These are phyloP conservation scores for Ustilaginoidea virens DNA, from an alignment of 2,329 filamentous ascomycete species.

Conservation along the genomic window DNA sequence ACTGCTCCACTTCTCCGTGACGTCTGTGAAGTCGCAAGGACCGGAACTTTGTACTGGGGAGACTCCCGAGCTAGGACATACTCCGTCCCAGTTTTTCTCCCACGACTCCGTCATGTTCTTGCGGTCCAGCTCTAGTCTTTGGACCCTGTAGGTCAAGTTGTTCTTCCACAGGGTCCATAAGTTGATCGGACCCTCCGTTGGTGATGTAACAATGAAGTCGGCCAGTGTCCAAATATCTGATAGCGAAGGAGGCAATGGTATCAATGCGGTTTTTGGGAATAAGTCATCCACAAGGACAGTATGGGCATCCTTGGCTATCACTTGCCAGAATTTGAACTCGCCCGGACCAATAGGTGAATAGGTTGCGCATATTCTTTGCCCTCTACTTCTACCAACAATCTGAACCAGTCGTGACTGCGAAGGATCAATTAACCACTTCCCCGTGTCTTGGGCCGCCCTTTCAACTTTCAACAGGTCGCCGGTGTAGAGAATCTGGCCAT, in stretches of 20 bases:
- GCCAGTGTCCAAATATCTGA: conserved; percentile 68
- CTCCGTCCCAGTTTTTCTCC: conserved; percentile 53
- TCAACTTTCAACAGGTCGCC: conserved; percentile 62
- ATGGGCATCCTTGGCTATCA: conserved; percentile 50
- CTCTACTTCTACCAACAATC: conserved; percentile 43
- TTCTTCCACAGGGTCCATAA: conserved; percentile 78
- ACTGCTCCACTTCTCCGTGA: conserved; percentile 73
- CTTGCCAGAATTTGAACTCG: conserved; percentile 86
- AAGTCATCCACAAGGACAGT: conserved; percentile 53
- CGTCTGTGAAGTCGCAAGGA: conserved; percentile 49
- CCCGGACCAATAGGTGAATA: conserved; percentile 80
- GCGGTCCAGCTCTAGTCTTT: conserved; percentile 58
- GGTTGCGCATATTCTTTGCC: conserved; percentile 50
- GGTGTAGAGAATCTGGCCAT: conserved; percentile 59
- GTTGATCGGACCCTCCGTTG: conserved; percentile 37
- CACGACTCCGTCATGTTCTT: conserved; percentile 47
- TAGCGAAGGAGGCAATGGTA: conserved; percentile 53
- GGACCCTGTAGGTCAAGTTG: conserved; percentile 62
- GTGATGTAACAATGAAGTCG: conserved; percentile 52
- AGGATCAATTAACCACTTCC: conserved; percentile 66
- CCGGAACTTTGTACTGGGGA: conserved; percentile 41
- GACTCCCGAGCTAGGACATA: conserved; percentile 42
- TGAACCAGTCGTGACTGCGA: conserved; percentile 63
- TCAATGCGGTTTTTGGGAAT: conserved; percentile 43
- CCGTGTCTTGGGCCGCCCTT: conserved; percentile 48